These are phyloP conservation scores for Penicillium sp. DNA, from an alignment of 2,329 filamentous ascomycete species.

Conservation along the genomic window DNA sequence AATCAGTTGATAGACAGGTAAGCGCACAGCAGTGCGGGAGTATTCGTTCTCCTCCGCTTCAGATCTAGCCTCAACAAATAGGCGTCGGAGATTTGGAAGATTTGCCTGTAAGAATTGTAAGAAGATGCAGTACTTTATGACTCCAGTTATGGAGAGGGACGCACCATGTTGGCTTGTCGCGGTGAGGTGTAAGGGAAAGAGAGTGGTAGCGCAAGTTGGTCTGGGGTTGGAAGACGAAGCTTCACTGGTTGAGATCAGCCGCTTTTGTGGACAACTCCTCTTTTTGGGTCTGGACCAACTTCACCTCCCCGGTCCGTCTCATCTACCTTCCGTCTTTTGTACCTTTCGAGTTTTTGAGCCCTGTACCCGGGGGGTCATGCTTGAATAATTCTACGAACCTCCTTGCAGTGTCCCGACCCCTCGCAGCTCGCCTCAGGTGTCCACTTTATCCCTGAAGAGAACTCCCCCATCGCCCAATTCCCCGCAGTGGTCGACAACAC, in stretches of 20 bases:
- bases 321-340: not conserved
- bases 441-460: conserved; percentile 35
- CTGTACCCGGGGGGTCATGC: conserved; percentile 8
- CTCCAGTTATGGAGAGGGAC: not conserved
- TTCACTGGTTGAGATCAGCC: conserved; percentile 14
- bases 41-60: conserved; percentile 95
- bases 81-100: conserved; percentile 90
- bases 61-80: conserved; percentile 92
- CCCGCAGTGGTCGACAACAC: conserved; percentile 35
- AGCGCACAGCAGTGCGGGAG: conserved; percentile 83
- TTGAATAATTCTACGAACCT: not conserved
- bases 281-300: conserved; percentile 20
- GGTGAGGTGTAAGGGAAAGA: conserved; percentile 23
- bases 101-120: conserved; percentile 39
- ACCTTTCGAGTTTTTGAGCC: not conserved
- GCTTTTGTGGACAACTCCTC: conserved; percentile 19
- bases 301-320: conserved; percentile 5
- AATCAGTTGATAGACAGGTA: not conserved
- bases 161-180: conserved; percentile 27
- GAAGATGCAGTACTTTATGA: not conserved
- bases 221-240: not conserved
- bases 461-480: conserved; percentile 29
- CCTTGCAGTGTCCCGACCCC: conserved; percentile 14
- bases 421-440: conserved; percentile 16
- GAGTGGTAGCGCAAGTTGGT: not conserved